Evolutionary conservation across 2,329 filamentous ascomycete species (phyloP), one percentile per base, ranked within the genome.

Genomic region (Arthroderma sp.): DNA sequence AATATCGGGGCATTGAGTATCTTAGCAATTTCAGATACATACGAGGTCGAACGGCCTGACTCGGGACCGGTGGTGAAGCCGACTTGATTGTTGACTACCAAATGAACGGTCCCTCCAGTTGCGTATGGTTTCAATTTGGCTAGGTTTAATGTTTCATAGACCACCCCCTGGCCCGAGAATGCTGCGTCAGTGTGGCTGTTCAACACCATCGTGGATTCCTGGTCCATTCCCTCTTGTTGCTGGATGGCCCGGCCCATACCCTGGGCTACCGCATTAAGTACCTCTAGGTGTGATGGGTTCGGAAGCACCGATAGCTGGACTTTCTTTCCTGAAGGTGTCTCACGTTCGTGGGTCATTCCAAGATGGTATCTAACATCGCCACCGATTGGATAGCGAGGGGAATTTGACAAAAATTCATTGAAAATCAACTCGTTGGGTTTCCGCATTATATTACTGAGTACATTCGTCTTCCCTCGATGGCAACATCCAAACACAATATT

Each of bases 351-450:
- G 74, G 98, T 98, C 91, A 98, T 98, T 62, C 91, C 91, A 59
- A 98, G 73, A 72, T 98, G 91, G 72, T 98, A 98, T 70, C 98
- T 98, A 68, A 98, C 91, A 65, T 98, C 91, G 57, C 91, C 91
- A 47, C 91, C 96, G 48, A 91, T 91, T 70, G 96, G 91, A 55
- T 96, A 91, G 55, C 85, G 83, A 45, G 85, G 85, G 27, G 83
- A 71, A 39, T 83, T 85, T 56, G 91, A 91, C 50, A 85, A 84
- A 60, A 98, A 98, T 67, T 98, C 91, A 63, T 85, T 94, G 74
- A 98, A 98, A 67, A 98, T 98, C 53, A 89, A 96, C 72, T 96
- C 91, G 68, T 98, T 98, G 57, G 91, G 89, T 72, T 98, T 98
- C 61, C 91, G 83, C 55, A 98, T 91, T 60, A 98, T 91, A 70